A percentile compares a stretch with the other conserved stretches of the same genome.
phyloP scores from a whole-genome alignment of 345 rosid genomes.

The Euphorbia pulcherrima region DNA sequence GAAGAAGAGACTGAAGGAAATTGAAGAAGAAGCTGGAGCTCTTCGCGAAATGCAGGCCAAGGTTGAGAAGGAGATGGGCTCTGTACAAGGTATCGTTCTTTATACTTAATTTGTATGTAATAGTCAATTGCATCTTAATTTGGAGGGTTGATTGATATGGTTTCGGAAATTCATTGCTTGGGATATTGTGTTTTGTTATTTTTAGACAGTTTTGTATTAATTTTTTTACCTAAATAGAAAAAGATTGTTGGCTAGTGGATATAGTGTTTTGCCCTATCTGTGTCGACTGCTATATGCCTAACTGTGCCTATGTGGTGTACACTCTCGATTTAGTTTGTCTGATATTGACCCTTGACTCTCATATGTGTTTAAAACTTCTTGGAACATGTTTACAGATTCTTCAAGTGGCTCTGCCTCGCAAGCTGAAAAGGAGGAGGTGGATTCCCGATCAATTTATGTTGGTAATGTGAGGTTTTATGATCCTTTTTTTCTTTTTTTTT shows the following conservation, averaged over 20 bases:
- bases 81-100: slow-evolving; percentile 63
- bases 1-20: slow-evolving; percentile 93
- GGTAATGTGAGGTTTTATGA: slow-evolving; percentile 79
- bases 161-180: not conserved
- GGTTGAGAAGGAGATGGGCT: slow-evolving; percentile 98
- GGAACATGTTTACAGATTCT: slow-evolving; percentile 51
- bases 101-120: not conserved
- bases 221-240: not conserved
- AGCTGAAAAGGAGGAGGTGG: slow-evolving; percentile 98
- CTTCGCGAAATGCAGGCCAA: slow-evolving; percentile 99
- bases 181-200: not conserved
- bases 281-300: not conserved
- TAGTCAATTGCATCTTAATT: not conserved
- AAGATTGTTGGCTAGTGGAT: not conserved
- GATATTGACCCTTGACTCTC: not conserved
- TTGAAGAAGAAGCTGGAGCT: slow-evolving; percentile 96
- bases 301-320: not conserved
- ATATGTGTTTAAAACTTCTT: not conserved
- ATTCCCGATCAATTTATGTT: slow-evolving; percentile 87
- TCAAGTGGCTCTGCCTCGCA: slow-evolving; percentile 56
- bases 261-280: not conserved
- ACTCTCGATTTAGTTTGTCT: not conserved
- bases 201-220: not conserved
- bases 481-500: slow-evolving; percentile 15
- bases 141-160: not conserved